These are phyloP conservation scores for Eimeria mitis DNA, from an alignment of 169 alveolate species.

Conservation along the genomic window DNA sequence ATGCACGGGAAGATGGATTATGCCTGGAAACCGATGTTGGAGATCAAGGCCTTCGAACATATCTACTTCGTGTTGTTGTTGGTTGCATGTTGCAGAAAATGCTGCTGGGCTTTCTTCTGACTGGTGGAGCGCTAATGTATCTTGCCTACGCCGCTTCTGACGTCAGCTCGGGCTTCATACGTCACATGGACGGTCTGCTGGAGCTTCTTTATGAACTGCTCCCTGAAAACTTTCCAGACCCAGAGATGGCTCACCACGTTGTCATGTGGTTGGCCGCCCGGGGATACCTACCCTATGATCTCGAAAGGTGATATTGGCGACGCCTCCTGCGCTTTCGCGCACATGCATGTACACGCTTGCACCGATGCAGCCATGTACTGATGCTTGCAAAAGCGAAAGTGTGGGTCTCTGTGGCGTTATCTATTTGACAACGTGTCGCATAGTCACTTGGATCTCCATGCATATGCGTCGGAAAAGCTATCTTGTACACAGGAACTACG, in stretches of 20 bases:
- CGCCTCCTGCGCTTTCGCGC: not conserved
- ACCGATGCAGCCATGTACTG: not conserved
- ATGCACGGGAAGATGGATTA: not conserved
- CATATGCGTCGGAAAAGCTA: not conserved
- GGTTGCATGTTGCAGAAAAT: conserved; percentile 16
- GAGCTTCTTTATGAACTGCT: conserved; percentile 36
- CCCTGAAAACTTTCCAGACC: conserved; percentile 73
- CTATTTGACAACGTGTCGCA: not conserved
- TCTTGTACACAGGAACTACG: not conserved
- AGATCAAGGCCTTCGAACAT: not conserved
- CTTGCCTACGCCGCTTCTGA: conserved; percentile 48
- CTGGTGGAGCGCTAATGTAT: conserved; percentile 51
- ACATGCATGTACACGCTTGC: not conserved
- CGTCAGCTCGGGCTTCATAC: conserved; percentile 38
- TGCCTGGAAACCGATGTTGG: not conserved
- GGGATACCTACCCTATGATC: conserved; percentile 78
- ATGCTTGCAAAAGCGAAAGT: not conserved
- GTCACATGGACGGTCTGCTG: conserved; percentile 71
- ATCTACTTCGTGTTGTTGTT: not conserved
- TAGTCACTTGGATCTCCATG: not conserved
- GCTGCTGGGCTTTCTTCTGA: conserved; percentile 18
- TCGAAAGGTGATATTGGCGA: conserved; percentile 60
- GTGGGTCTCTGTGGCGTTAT: not conserved
- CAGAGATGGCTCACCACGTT: conserved; percentile 81
- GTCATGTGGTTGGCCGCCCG: conserved; percentile 79